Evolutionary conservation across 2,329 filamentous ascomycete genomes (phyloP), one percentile per base, ranked within the genome.

Genomic region (Monosporascus sp.): DNA sequence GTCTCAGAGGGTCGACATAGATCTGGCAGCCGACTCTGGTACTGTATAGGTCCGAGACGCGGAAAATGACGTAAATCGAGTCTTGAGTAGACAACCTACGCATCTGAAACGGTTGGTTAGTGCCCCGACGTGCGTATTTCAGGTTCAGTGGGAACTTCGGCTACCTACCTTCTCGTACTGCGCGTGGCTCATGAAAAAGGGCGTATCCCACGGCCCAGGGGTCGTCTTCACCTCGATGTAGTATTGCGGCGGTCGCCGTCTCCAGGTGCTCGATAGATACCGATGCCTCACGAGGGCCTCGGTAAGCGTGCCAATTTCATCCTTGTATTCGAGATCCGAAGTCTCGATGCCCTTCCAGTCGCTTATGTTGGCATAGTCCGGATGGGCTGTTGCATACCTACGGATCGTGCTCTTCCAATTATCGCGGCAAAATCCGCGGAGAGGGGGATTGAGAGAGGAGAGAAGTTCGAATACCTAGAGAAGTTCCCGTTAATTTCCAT

Each of bases 151-250:
- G 38, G 20, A 18, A 22, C n/a, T 48, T 11, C 8, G 51, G 47
- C 24, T n/a, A 67, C 69, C 59, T 59, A 75, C 75, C 56, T 65
- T 62, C 39, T 62, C 52, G 50, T 74, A 77, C 58, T 81, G 77
- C 1, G 58, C 55, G 31, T 71, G 68, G 57, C 73, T 79, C 66
- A 80, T 72, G 47, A 63, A 80, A 50, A 81, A 79, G 0, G 72
- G 68, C 5, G 68, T 72, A 2, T 67, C 61, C 44, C 65, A 70
- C 2, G 56, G 47, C 1, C 62, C 60, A 0, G 70, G 72, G 0
- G 77, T 80, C 1, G 75, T 70, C 59, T 81, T 81, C 37, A 81
- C 78, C 52, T 81, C 79, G 3, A 81, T 72, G 22, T 70, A 73
- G 56, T 78, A 81, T 34, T 66, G 57, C 1, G 70, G 74, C 4